Conservation (phyloP, 1,284 basidiomycete genomes). For the Cryptococcus deneoformans region DNA sequence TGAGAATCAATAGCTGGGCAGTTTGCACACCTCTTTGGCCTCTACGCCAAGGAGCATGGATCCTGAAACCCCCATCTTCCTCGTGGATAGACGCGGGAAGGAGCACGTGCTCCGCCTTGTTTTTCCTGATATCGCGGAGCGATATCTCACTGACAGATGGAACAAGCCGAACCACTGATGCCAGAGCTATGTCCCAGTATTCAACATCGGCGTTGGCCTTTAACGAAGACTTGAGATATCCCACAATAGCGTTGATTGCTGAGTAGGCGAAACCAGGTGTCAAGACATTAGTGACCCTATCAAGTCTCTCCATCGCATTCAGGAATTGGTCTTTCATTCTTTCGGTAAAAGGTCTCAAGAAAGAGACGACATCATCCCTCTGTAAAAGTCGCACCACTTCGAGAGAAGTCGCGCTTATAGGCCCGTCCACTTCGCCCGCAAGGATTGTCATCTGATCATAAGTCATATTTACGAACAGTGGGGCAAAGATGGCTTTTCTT, state of each 20-base stretch:
- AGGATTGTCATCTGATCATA: conserved; percentile 45
- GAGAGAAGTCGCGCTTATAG: conserved; percentile 59
- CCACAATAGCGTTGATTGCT: conserved; percentile 66
- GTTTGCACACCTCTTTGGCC: conserved; percentile 64
- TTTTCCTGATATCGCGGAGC: conserved; percentile 67
- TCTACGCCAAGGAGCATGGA: conserved; percentile 52
- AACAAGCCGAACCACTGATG: conserved; percentile 60
- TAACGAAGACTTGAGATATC: conserved; percentile 63
- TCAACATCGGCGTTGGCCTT: conserved; percentile 52
- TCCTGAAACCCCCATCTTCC: conserved; percentile 54
- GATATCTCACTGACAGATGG: conserved; percentile 68
- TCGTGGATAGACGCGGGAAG: conserved; percentile 58
- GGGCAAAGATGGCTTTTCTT: conserved; percentile 31
- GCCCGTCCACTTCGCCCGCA: conserved; percentile 57
- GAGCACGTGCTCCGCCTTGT: conserved; percentile 68
- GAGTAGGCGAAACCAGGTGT: conserved; percentile 67
- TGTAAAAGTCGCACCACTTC: conserved; percentile 64
- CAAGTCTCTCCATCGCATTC: conserved; percentile 56
- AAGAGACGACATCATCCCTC: conserved; percentile 64
- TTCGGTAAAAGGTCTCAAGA: conserved; percentile 65
- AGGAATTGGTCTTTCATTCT: conserved; percentile 55
- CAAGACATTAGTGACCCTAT: conserved; percentile 54
- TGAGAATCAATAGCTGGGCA: conserved; percentile 68
- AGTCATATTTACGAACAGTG: conserved; percentile 21
- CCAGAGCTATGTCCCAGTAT: conserved; percentile 57